Evolutionary conservation across 345 rosid species (phyloP), one percentile per base, ranked within the genome.

Genomic region (Excoecaria agallocha): DNA sequence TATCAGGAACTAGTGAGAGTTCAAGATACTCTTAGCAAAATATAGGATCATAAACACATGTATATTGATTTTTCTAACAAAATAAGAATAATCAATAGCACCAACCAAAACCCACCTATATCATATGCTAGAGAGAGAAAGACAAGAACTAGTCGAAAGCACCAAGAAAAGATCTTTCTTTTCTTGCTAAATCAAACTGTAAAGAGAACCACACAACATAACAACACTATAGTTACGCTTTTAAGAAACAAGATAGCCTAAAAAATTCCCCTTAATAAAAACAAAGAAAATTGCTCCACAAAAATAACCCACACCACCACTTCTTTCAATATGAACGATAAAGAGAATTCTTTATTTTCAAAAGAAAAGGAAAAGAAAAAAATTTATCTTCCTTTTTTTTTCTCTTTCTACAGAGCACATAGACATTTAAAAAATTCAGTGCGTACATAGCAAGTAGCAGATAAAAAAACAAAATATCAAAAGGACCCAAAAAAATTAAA

Each of bases 181-280:
- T n/a, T n/a, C n/a, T n/a, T n/a, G n/a, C n/a, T n/a, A n/a, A n/a
- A n/a, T n/a, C n/a, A n/a, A n/a, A n/a, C n/a, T n/a, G n/a, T n/a
- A n/a, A n/a, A n/a, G n/a, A n/a, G n/a, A n/a, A n/a, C n/a, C n/a
- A n/a, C n/a, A n/a, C n/a, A n/a, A n/a, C n/a, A n/a, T n/a, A n/a
- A n/a, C n/a, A n/a, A n/a, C 62, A 64, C 55, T 72, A 64, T 58
- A 56, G 8, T 56, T 72, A 52, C 69, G 48, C 65, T 71, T 68
- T 76, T 74, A 54, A 72, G 76, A 80, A 70, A 54, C 77, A 75
- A 80, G 79, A 79, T 82, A 78, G 84, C 92, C 93, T 87, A 88
- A 87, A 72, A 86, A 87, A 86, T 39, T 84, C 61, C 70, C 70
- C 68, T 71, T 20, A 37, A 49, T 24, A 76, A 70, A 71, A 57